Conservation (phyloP, 192 early-diverging fungal genomes). For the Martensiomyces pterosporus region DNA sequence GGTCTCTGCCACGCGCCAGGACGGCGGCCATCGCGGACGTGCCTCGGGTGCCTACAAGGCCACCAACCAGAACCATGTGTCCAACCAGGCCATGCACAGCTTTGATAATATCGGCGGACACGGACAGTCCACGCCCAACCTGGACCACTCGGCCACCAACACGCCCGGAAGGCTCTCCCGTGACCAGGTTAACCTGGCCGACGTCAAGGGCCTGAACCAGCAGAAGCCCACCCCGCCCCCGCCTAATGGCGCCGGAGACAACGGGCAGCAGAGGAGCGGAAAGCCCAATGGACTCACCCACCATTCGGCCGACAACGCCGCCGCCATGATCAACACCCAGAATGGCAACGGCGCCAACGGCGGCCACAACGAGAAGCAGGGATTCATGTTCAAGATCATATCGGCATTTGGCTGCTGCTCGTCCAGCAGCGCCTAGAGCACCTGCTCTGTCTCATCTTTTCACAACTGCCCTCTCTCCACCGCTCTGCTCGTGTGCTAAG, state of each 20-base stretch:
- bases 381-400: slow-evolving; percentile 49
- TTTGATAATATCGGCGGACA: slow-evolving; percentile 34
- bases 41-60: slow-evolving; percentile 41
- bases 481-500: too few relatives aligned
- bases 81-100: slow-evolving; percentile 45
- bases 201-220: slow-evolving; percentile 16
- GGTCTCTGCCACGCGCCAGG: slow-evolving; percentile 27
- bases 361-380: slow-evolving; percentile 43
- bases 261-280: slow-evolving; percentile 16
- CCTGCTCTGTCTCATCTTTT: too few relatives aligned
- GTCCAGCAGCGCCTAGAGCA: slow-evolving; percentile 32
- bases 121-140: slow-evolving; percentile 38
- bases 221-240: too few relatives aligned
- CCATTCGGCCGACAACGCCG: slow-evolving; percentile 43
- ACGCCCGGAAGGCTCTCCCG: slow-evolving; percentile 39
- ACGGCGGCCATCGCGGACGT: slow-evolving; percentile 15
- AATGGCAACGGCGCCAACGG: slow-evolving; percentile 5
- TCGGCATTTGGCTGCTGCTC: slow-evolving; percentile 47
- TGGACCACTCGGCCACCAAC: slow-evolving; percentile 35
- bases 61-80: slow-evolving; percentile 41
- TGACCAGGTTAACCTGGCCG: slow-evolving; percentile 19
- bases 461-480: too few relatives aligned
- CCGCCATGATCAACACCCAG: slow-evolving; percentile 21
- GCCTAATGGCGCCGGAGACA: slow-evolving; percentile 11
- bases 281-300: slow-evolving; percentile 17